A percentile compares a stretch with the other conserved stretches of the same genome.
These are phyloP conservation scores for Cyclotella choctawhatcheeana DNA, from an alignment of 108 stramenopile genomes.

Conservation along the genomic window DNA sequence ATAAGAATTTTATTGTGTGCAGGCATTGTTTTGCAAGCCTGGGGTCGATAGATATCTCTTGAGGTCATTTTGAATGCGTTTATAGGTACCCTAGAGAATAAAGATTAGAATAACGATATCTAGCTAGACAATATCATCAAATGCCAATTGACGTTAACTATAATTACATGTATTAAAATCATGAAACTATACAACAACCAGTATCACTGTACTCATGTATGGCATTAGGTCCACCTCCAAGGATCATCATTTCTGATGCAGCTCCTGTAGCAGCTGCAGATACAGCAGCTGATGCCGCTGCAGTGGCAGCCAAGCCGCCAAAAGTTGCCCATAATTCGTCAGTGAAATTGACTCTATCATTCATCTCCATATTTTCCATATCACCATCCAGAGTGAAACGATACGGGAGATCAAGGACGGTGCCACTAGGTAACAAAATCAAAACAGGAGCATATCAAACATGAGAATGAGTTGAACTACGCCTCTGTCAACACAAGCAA, in stretches of 20 bases:
- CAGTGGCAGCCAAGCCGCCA: conserved; percentile 18
- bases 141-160: no score
- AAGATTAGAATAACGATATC: no score
- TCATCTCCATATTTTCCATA: conserved; percentile 54
- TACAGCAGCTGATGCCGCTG: conserved; percentile 11
- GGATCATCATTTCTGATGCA: conserved; percentile 36
- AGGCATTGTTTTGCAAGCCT: neutral
- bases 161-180: no score
- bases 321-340: conserved; percentile 36
- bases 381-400: conserved; percentile 66
- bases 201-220: conserved; percentile 35
- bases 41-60: no score
- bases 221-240: conserved; percentile 51
- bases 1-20: neutral
- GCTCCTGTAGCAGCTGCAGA: conserved; percentile 5
- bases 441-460: neutral
- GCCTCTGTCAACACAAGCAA: conserved; percentile 30
- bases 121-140: no score
- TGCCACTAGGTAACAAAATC: conserved; percentile 55
- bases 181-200: conserved; percentile 29
- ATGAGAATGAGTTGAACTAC: conserved; percentile 23
- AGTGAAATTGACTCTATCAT: conserved; percentile 36
- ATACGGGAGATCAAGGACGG: conserved; percentile 81
- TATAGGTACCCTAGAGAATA: no score
- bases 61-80: no score